Percentiles rank a stretch among this genome's conserved stretches.
Evolutionary conservation across 371 early-diverging fungal species (phyloP).

Genomic region (Mucor racemosus): DNA sequence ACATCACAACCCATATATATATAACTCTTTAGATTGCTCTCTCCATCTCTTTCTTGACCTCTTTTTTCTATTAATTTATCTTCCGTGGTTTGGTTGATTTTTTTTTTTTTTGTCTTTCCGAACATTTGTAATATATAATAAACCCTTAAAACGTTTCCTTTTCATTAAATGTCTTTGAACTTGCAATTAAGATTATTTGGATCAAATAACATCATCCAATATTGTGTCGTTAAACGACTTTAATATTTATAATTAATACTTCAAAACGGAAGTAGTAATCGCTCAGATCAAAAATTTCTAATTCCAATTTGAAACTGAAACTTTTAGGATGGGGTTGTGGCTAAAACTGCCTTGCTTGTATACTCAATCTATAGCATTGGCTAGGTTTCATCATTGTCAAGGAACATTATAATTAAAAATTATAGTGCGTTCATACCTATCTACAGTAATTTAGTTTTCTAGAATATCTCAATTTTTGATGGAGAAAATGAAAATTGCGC

Average conservation of each 20-base stretch:
- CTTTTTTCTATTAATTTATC: background rate
- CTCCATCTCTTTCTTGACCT: background rate
- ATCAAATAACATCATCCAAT: background rate
- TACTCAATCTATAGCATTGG: no score
- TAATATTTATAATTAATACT: no score
- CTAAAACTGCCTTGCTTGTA: no score
- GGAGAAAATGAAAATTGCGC: no score
- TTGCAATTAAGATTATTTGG: background rate
- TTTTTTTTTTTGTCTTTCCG: background rate
- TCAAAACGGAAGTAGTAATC: background rate
- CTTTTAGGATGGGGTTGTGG: background rate
- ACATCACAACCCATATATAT: background rate
- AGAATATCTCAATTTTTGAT: no score
- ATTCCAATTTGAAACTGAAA: background rate
- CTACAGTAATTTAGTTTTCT: no score
- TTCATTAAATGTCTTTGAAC: background rate
- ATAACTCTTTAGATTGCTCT: background rate
- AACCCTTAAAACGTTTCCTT: background rate
- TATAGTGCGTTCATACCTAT: no score
- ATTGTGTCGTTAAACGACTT: no score
- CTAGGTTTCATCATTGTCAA: no score
- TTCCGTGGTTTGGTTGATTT: background rate
- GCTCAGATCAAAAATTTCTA: background rate
- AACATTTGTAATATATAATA: conserved; percentile 1
- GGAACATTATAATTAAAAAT: no score